Base-by-base conservation (phyloP, 2,329 filamentous ascomycete genomes). In the Penicillium sp. region DNA sequence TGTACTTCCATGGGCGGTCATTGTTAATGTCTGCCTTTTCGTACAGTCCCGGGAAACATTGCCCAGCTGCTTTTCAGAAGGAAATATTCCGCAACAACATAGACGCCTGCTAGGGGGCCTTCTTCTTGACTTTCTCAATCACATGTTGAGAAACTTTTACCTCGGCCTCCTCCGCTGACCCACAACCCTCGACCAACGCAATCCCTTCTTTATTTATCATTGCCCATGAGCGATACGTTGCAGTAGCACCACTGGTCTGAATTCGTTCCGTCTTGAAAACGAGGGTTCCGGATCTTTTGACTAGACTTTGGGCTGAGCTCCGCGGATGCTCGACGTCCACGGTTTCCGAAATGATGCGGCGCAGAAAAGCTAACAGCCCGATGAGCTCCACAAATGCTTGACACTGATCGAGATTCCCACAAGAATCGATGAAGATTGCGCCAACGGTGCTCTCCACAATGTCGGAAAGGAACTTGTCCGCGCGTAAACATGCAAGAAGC, bases 381-480 rank as follows among this genome's bases (percentile, higher is more conserved):
- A 90, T 73, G 0, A 76, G 73, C 42, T 82, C 78, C 0, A 90
- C 68, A 34, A 96, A 78, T 0, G 48, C 64, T 45, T 80, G 75
- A 62, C 90, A 95, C 0, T 67, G 69, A 0, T 74, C 74, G 13
- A 90, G 66, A 1, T 81, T 79, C 0, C 87, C 88, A 0, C 79
- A 60, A 0, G 80, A 88, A 68, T 97, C 94, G 18, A 96, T 76
- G 77, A 88, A 96, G 0, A 96, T 79, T 0, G 91, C 92, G 0
- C 89, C 93, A 0, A 97, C 71, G 0, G 95, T 68, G 28, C 84
- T 83, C 74, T 97, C 93, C 10, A 96, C 78, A 6, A 96, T 74
- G 68, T 96, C 92, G 0, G 88, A 93, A 70, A 88, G 87, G 70
- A 89, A 88, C 66, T 96, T 96, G 15, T 83, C 83, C 0, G 85